phyloP scores from a whole-genome alignment of 2,329 filamentous ascomycete genomes.

The Botrytis elliptica region DNA sequence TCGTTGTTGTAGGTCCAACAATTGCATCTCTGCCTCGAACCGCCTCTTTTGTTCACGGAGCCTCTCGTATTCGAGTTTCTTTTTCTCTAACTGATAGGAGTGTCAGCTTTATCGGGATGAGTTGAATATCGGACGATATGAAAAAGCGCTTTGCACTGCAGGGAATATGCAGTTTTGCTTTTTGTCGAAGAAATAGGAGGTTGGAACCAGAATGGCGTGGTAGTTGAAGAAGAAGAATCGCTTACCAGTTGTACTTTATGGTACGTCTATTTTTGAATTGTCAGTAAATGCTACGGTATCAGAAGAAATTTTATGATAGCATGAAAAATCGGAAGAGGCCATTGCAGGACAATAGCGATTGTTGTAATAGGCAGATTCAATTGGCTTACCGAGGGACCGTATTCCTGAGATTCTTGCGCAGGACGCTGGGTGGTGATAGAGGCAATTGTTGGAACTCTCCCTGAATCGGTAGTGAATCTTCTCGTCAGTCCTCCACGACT shows the following conservation, averaged over 20 bases:
- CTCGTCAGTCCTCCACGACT: constrained; percentile 77
- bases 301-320: constrained; percentile 4
- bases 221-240: constrained; percentile 19
- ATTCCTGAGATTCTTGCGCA: constrained; percentile 36
- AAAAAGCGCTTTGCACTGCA: constrained; percentile 11
- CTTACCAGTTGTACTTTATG: constrained; percentile 78
- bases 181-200: constrained; percentile 8
- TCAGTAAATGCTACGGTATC: constrained; percentile 29
- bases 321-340: neutral
- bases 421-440: constrained; percentile 37
- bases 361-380: constrained; percentile 25
- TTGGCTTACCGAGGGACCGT: constrained; percentile 39
- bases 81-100: constrained; percentile 76
- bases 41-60: constrained; percentile 84
- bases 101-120: constrained; percentile 41
- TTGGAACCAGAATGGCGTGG: neutral
- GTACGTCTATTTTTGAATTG: constrained; percentile 49
- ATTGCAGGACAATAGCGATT: constrained; percentile 27
- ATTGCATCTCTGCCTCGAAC: constrained; percentile 90
- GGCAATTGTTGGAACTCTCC: constrained; percentile 74
- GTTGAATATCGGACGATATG: neutral
- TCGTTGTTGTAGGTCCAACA: constrained; percentile 80
- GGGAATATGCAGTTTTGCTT: constrained; percentile 15
- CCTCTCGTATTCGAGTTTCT: constrained; percentile 87
- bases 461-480: constrained; percentile 90